Percentiles rank a stretch among this genome's conserved stretches.
Evolutionary conservation across 129 eudicot species (phyloP).

Genomic region (Ambrosia trifida): DNA sequence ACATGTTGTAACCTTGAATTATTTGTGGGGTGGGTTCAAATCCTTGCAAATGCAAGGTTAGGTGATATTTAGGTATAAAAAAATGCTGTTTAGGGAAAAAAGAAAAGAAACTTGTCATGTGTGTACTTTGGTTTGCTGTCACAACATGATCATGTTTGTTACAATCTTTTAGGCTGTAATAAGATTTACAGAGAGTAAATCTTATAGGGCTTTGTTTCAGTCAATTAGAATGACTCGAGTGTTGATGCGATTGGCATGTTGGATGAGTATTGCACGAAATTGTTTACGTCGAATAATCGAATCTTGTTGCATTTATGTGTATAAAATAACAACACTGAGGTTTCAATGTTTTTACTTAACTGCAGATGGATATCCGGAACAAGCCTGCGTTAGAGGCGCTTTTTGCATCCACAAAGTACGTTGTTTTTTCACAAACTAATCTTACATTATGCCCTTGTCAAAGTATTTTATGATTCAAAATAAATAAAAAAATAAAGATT

Average conservation of each 20-base stretch:
- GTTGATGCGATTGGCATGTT: neutral
- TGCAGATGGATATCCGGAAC: conserved; percentile 87
- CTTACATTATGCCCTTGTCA: conserved; percentile 22
- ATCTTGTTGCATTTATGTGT: neutral
- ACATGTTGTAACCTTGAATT: neutral
- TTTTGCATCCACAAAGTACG: conserved; percentile 70
- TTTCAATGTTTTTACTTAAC: conserved; percentile 4
- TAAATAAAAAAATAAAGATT: too few relatives aligned
- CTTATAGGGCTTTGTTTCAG: neutral
- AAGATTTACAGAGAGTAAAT: neutral
- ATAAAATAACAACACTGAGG: neutral
- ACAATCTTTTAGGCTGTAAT: neutral
- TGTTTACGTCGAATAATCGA: neutral
- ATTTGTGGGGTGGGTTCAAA: neutral
- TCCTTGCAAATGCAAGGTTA: too few relatives aligned
- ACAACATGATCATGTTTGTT: neutral
- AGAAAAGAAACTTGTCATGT: neutral
- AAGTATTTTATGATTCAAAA: neutral
- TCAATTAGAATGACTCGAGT: neutral
- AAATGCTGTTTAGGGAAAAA: too few relatives aligned
- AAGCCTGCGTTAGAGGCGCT: conserved; percentile 76
- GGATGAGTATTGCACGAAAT: neutral
- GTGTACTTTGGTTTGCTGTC: neutral
- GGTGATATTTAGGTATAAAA: too few relatives aligned
- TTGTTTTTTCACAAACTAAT: neutral